Conservation (phyloP, 768 basidiomycete species). For the Lactifluus subvellereus region DNA sequence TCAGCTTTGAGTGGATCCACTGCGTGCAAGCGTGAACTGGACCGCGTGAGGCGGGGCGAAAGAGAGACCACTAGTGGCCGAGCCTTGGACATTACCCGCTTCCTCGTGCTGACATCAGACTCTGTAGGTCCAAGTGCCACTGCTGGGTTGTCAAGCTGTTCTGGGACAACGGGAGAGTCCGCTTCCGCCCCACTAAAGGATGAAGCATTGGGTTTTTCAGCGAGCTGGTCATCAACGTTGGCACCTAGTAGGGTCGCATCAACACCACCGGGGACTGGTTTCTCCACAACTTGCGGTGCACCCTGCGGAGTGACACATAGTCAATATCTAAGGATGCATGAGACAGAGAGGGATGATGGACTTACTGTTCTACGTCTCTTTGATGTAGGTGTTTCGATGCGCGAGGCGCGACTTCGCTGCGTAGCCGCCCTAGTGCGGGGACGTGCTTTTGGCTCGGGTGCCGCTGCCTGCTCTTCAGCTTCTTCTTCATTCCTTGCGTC, state of each 20-base stretch:
- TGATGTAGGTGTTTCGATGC: background rate
- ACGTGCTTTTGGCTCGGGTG: background rate
- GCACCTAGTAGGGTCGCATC: background rate
- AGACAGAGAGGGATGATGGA: background rate
- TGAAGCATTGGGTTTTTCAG: background rate
- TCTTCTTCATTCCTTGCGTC: background rate
- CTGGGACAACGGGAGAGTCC: background rate
- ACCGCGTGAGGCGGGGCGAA: conserved; percentile 5
- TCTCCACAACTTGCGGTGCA: background rate
- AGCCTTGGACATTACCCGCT: background rate
- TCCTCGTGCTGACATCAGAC: background rate
- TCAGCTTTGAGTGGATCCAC: background rate
- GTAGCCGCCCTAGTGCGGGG: background rate
- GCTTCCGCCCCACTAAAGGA: background rate
- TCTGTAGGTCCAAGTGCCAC: background rate
- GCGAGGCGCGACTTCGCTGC: background rate
- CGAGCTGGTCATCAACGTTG: background rate
- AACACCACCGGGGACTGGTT: background rate
- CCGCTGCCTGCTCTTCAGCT: background rate
- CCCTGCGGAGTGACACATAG: background rate
- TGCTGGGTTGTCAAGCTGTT: background rate
- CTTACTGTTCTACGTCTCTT: conserved; percentile 8
- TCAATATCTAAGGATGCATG: background rate
- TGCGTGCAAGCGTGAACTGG: background rate
- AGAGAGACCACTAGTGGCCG: background rate